A percentile compares a stretch with the other conserved stretches of the same genome.
These are phyloP conservation scores for Candida adriatica DNA, from an alignment of 805 yeast species.

Conservation along the genomic window DNA sequence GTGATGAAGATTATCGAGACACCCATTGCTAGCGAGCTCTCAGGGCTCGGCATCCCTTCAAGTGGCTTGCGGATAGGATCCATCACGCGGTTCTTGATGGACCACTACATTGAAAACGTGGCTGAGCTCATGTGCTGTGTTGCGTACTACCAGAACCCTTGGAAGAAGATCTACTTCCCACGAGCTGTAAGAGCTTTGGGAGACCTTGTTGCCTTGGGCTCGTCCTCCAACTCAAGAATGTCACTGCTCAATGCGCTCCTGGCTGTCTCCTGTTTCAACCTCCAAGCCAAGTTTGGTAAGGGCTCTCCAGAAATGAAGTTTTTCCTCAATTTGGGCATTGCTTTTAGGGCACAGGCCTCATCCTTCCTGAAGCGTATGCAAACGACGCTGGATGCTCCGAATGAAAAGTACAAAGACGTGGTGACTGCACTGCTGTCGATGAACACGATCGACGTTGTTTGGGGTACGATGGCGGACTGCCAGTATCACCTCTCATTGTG, in stretches of 20 bases:
- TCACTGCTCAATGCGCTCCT: slow-evolving; percentile 71
- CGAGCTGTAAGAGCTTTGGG: slow-evolving; percentile 78
- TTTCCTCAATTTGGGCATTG: slow-evolving; percentile 66
- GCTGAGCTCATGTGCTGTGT: slow-evolving; percentile 76
- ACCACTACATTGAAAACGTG: slow-evolving; percentile 66
- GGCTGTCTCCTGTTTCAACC: slow-evolving; percentile 76
- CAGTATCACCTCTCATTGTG: slow-evolving; percentile 69
- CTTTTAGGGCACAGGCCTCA: slow-evolving; percentile 69
- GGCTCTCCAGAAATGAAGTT: slow-evolving; percentile 63
- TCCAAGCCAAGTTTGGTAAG: slow-evolving; percentile 64
- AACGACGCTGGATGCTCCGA: neutral
- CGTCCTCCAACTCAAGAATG: slow-evolving; percentile 68
- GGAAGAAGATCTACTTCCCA: slow-evolving; percentile 84
- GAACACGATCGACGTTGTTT: slow-evolving; percentile 82
- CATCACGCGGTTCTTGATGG: slow-evolving; percentile 61
- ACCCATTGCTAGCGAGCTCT: slow-evolving; percentile 27
- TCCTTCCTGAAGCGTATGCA: slow-evolving; percentile 52
- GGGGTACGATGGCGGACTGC: slow-evolving; percentile 89
- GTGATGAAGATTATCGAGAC: slow-evolving; percentile 36
- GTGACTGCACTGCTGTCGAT: slow-evolving; percentile 76
- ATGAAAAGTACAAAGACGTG: slow-evolving; percentile 78
- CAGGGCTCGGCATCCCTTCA: slow-evolving; percentile 39
- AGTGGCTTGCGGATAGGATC: slow-evolving; percentile 62
- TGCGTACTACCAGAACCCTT: slow-evolving; percentile 69
- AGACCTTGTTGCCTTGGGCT: slow-evolving; percentile 67